Evolutionary conservation across 1,284 basidiomycete species (phyloP).

Genomic region (Erythrobasidium hasegawianum): DNA sequence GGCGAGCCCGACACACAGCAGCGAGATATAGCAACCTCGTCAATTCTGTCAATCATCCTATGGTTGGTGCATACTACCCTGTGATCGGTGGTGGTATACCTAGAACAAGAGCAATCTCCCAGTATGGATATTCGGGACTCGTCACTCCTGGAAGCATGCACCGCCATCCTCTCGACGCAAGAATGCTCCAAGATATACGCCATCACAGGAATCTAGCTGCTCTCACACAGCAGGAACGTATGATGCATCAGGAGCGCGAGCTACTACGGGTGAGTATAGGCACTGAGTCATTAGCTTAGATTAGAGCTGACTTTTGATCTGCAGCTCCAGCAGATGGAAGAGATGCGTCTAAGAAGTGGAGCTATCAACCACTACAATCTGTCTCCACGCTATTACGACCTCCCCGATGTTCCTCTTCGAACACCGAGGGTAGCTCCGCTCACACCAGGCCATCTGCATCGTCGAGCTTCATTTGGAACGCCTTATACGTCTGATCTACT

Average conservation of each 20-base stretch:
- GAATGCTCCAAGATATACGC: neutral
- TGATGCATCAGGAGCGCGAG: neutral
- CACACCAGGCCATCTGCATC: no score
- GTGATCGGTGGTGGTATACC: no score
- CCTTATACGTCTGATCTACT: neutral
- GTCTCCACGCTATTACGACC: neutral
- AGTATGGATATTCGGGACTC: neutral
- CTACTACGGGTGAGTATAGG: neutral
- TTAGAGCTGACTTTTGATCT: no score
- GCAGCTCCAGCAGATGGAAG: slow-evolving; percentile 1
- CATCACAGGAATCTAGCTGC: neutral
- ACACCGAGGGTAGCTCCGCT: no score
- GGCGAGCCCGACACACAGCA: neutral
- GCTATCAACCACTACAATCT: neutral
- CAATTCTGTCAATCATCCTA: neutral
- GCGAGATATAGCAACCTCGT: neutral
- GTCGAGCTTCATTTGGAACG: no score
- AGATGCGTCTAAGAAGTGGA: neutral
- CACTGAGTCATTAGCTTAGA: no score
- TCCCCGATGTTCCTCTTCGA: no score
- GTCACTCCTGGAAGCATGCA: neutral
- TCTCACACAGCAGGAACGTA: neutral
- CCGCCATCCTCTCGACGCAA: neutral
- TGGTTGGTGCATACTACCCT: neutral
- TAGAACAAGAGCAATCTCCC: neutral